Evolutionary conservation across 1,284 basidiomycete genomes (phyloP), one percentile per base, ranked within the genome.

Genomic region (Tylopilus sp.): DNA sequence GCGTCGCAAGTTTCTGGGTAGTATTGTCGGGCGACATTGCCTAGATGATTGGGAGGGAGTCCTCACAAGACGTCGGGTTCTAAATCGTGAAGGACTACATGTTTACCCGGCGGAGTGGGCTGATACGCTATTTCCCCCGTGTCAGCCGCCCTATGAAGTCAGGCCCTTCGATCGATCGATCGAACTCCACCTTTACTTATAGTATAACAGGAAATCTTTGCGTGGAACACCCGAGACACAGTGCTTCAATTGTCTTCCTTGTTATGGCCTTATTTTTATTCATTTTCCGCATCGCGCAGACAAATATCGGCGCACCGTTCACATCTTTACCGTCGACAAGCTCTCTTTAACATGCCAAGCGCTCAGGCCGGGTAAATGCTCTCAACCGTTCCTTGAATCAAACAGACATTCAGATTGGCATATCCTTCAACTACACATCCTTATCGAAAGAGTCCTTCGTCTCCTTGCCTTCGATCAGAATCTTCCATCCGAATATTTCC

Each of bases 21-120:
- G 55, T 15, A 16, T 29, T 41, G 57, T 65, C 59, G 22, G 53
- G 41, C 26, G 59, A 56, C 75, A 77, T 77, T 24, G 55, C 39
- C 8, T 22, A 19, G 24, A 18, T 32, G 32, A 36, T 12, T 26
- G 29, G 39, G 15, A 24, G 52, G 33, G 49, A 32, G 32, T 16
- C 19, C 26, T 47, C 22, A 10, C 41, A 47, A 47, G 22, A 44
- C 19, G 44, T 16, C 44, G 22, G 44, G 44, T 47, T 22, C 44
- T 47, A 22, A n/a, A 47, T 16, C 29, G 29, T 29, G 29, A 29
- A 29, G 19, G 8, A 47, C 22, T 49, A 49, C 24, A 49, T 49
- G 47, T 4, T 3, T n/a, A 12, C 24, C 29, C 24, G n/a, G 47
- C 24, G 47, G 47, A 24, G 47, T n/a, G n/a, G 47, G 47, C 47